Evolutionary conservation across 768 basidiomycete genomes (phyloP).

Genomic region (Suillus subaureus): DNA sequence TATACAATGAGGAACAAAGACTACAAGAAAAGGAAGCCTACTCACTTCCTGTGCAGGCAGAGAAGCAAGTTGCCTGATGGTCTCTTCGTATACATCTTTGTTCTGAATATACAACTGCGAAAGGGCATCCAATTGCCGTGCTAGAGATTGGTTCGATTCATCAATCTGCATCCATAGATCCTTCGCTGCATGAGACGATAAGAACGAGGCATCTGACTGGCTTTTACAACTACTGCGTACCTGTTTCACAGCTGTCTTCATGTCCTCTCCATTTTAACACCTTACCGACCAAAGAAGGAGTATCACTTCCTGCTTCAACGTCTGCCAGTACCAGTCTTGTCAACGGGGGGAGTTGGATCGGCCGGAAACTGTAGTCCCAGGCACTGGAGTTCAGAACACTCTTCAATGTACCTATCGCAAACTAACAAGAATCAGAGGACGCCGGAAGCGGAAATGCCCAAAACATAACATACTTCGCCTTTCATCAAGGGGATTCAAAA

Average conservation of each 20-base stretch:
- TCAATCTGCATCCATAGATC: constrained; percentile 68
- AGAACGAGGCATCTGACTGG: constrained; percentile 2
- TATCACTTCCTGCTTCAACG: constrained; percentile 94
- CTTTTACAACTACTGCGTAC: constrained; percentile 34
- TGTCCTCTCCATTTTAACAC: constrained; percentile 80
- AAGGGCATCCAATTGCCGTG: constrained; percentile 52
- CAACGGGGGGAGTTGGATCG: constrained; percentile 82
- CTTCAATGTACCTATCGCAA: constrained; percentile 12
- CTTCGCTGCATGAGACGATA: constrained; percentile 45
- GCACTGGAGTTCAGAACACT: constrained; percentile 64
- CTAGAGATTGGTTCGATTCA: constrained; percentile 60
- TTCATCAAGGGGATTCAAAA: constrained; percentile 69
- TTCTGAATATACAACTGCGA: constrained; percentile 51
- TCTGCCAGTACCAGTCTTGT: constrained; percentile 90
- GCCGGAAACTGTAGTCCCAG: constrained; percentile 74
- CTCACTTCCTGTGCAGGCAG: constrained; percentile 58
- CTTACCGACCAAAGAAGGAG: constrained; percentile 89
- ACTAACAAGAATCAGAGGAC: constrained; percentile 14
- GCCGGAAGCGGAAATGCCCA: constrained; percentile 1
- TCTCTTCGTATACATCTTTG: constrained; percentile 51
- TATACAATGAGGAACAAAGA: constrained; percentile 5
- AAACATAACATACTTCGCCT: constrained; percentile 29
- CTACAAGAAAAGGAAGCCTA: background rate
- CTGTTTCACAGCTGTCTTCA: constrained; percentile 58
- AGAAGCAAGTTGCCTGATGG: constrained; percentile 64